Evolutionary conservation across 1,284 basidiomycete species (phyloP).

Genomic region (Rhodotorula sp.): DNA sequence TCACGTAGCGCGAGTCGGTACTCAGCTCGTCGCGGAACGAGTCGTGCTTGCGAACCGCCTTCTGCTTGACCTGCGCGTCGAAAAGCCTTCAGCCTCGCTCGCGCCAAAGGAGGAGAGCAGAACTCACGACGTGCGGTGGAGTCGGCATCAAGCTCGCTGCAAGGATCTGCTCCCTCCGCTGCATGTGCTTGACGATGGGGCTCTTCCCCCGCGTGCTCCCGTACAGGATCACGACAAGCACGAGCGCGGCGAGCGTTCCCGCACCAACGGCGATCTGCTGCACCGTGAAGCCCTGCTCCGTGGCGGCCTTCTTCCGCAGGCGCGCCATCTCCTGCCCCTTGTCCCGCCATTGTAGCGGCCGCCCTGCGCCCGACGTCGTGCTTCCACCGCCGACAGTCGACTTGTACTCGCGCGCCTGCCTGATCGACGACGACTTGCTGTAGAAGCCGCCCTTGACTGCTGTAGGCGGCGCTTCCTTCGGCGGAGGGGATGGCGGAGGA

Average conservation of each 20-base stretch:
- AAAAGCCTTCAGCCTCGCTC: background rate
- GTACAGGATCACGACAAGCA: slow-evolving; percentile 20
- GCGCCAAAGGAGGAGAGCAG: background rate
- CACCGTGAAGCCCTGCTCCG: slow-evolving; percentile 11
- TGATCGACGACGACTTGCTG: slow-evolving; percentile 35
- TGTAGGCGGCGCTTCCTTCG: slow-evolving; percentile 11
- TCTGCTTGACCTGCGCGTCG: background rate
- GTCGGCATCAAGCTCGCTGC: slow-evolving; percentile 20
- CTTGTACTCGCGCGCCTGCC: slow-evolving; percentile 19
- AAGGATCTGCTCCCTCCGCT: slow-evolving; percentile 27
- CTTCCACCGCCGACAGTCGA: background rate
- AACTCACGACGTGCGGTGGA: slow-evolving; percentile 9
- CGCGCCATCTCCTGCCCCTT: slow-evolving; percentile 31
- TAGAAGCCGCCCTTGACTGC: slow-evolving; percentile 20
- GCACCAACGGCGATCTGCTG: slow-evolving; percentile 17
- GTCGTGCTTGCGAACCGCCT: slow-evolving; percentile 12
- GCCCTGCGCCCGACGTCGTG: background rate
- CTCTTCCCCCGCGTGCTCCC: slow-evolving; percentile 11
- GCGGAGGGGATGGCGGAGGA: slow-evolving; percentile 24
- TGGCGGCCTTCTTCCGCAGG: slow-evolving; percentile 17
- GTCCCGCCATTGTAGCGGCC: slow-evolving; percentile 31
- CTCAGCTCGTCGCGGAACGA: slow-evolving; percentile 39
- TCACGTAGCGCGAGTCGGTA: slow-evolving; percentile 30
- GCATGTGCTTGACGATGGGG: slow-evolving; percentile 29
- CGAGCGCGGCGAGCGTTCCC: slow-evolving; percentile 19